phyloP scores from a whole-genome alignment of 257 asterid species.

The Solanum chaucha region DNA sequence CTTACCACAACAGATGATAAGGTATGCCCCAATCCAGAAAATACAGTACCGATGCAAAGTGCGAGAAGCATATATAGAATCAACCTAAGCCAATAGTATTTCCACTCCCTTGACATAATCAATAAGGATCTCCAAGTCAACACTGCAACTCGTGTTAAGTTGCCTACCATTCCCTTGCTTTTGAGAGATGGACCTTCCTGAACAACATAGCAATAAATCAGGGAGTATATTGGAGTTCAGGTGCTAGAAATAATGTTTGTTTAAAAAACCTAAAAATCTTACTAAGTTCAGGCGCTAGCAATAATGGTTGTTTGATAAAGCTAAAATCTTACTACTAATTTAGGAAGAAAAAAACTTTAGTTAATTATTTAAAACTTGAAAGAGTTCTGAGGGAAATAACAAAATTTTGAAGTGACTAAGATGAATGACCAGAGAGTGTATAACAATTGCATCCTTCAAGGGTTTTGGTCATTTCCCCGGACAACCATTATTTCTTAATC shows the following conservation, averaged over 20 bases:
- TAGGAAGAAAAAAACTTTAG: not conserved
- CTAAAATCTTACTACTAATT: not conserved
- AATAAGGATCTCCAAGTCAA: slow-evolving; percentile 93
- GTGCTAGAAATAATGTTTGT: not conserved
- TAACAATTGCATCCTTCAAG: not conserved
- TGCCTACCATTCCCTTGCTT: slow-evolving; percentile 77
- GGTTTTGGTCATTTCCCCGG: not conserved
- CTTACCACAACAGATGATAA: slow-evolving; percentile 92
- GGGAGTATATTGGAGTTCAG: not conserved
- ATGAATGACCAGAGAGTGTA: not conserved
- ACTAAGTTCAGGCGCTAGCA: not conserved
- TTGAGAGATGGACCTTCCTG: slow-evolving; percentile 90
- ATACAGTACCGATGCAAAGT: slow-evolving; percentile 67
- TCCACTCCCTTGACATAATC: slow-evolving; percentile 99
- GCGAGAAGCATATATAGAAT: slow-evolving; percentile 70
- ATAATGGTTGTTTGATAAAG: not conserved
- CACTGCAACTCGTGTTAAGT: slow-evolving; percentile 49
- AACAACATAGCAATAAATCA: slow-evolving; percentile 6
- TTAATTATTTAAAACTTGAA: not conserved
- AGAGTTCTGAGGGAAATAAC: not conserved
- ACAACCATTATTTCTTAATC: not conserved
- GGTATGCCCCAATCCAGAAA: slow-evolving; percentile 94
- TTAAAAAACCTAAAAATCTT: not conserved
- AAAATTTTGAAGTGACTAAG: not conserved
- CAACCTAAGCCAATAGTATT: slow-evolving; percentile 95